Percentiles rank a stretch among this genome's conserved stretches.
Conservation (phyloP, 768 basidiomycete genomes). For the Kwoniella heveanensis region DNA sequence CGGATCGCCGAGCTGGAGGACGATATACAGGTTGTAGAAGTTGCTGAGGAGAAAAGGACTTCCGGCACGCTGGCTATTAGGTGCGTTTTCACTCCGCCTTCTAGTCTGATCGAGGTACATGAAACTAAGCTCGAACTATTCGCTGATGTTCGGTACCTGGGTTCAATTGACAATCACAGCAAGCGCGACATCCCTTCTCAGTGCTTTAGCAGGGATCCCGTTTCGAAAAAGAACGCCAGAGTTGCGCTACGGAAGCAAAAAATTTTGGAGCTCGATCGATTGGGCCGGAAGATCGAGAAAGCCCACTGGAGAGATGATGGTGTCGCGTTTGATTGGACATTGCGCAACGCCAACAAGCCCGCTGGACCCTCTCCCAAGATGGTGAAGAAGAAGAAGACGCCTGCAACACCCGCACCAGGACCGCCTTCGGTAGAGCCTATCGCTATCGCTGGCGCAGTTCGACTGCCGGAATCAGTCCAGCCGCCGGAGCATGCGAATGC, state of each 20-base stretch:
- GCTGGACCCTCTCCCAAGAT: neutral
- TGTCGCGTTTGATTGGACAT: slow-evolving; percentile 23
- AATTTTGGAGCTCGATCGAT: neutral
- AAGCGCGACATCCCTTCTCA: slow-evolving; percentile 10
- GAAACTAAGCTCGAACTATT: neutral
- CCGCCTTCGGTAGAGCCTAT: neutral
- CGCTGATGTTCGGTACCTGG: too few relatives aligned
- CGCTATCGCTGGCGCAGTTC: neutral
- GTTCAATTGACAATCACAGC: neutral
- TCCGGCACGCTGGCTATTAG: slow-evolving; percentile 15
- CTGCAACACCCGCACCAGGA: too few relatives aligned
- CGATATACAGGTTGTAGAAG: neutral
- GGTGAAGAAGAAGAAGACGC: neutral
- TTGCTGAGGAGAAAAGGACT: neutral
- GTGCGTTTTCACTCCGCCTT: slow-evolving; percentile 3
- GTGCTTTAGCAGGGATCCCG: slow-evolving; percentile 9
- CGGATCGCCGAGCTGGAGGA: slow-evolving; percentile 8
- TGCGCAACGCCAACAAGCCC: too few relatives aligned
- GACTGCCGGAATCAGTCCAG: neutral
- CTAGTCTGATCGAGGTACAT: neutral
- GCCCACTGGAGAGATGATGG: slow-evolving; percentile 24
- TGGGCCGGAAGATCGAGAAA: slow-evolving; percentile 16
- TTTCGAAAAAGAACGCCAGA: slow-evolving; percentile 3
- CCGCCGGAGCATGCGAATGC: neutral
- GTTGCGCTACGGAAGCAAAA: slow-evolving; percentile 4